Conservation (phyloP, 2,329 filamentous ascomycete species). For the Monilinia aucupariae region DNA sequence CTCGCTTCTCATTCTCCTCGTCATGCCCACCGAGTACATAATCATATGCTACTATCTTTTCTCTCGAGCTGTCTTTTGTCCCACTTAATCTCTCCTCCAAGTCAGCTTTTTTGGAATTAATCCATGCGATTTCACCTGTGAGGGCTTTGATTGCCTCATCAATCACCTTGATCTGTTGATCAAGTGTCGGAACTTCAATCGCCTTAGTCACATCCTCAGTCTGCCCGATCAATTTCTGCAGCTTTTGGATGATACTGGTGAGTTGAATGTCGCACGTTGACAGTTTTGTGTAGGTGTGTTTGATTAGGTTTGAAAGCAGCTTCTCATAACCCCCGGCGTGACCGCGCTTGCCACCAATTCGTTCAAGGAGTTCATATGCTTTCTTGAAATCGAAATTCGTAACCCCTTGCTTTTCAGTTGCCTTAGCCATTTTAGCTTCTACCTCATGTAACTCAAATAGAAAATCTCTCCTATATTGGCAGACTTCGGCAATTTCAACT, state of each 20-base stretch:
- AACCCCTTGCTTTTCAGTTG: not conserved
- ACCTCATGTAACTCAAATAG: not conserved
- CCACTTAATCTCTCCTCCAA: not conserved
- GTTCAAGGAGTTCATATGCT: not conserved
- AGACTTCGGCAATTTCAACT: not conserved
- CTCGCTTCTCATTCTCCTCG: not conserved
- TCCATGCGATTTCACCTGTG: no score
- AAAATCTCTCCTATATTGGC: not conserved
- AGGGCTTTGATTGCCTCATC: not conserved
- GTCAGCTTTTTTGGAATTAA: not conserved
- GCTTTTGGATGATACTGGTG: no score
- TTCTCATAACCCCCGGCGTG: not conserved
- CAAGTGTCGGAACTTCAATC: not conserved
- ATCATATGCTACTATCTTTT: not conserved
- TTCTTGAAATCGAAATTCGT: not conserved
- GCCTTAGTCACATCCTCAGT: not conserved
- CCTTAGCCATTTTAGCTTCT: not conserved
- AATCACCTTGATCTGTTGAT: not conserved
- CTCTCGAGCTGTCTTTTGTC: not conserved
- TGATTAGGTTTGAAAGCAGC: not conserved
- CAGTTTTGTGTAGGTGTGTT: not conserved
- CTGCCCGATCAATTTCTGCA: not conserved
- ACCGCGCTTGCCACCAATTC: not conserved
- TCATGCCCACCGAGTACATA: not conserved
- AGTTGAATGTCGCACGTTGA: no score